A percentile compares a stretch with the other conserved stretches of the same genome.
These are phyloP conservation scores for Phytomonas sp. DNA, from an alignment of 208 protist species.

Conservation along the genomic window DNA sequence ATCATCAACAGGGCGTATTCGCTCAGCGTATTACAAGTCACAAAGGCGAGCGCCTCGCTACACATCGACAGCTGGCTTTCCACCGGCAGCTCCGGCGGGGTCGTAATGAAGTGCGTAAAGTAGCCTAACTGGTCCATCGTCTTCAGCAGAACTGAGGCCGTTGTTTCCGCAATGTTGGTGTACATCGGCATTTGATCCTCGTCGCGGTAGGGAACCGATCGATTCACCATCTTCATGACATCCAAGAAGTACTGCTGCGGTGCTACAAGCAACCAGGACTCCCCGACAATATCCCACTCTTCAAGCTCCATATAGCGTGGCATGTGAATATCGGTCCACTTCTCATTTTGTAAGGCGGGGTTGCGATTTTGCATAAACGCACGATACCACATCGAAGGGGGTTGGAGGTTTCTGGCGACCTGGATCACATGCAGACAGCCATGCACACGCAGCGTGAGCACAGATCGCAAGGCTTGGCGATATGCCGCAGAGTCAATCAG, in stretches of 20 bases:
- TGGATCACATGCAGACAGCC: slow-evolving; percentile 57
- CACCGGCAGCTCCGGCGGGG: slow-evolving; percentile 22
- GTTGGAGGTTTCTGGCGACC: slow-evolving; percentile 3
- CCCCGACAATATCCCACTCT: slow-evolving; percentile 37
- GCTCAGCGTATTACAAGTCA: slow-evolving; percentile 62
- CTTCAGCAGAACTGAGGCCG: slow-evolving; percentile 57
- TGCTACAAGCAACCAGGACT: slow-evolving; percentile 8
- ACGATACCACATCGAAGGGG: slow-evolving; percentile 11
- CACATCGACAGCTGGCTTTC: slow-evolving; percentile 49
- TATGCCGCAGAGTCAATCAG: slow-evolving; percentile 70
- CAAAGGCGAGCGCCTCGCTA: slow-evolving; percentile 48
- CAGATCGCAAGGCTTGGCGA: slow-evolving; percentile 47
- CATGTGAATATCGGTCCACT: slow-evolving; percentile 12
- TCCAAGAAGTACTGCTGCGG: slow-evolving; percentile 41
- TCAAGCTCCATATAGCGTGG: slow-evolving; percentile 49
- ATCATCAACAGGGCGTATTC: slow-evolving; percentile 81
- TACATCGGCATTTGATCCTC: slow-evolving; percentile 14
- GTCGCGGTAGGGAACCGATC: slow-evolving; percentile 30
- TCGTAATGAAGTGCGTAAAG: slow-evolving; percentile 60
- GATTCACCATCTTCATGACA: slow-evolving; percentile 37
- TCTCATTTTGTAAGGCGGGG: neutral
- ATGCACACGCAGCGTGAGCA: slow-evolving; percentile 73
- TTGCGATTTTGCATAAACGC: slow-evolving; percentile 10
- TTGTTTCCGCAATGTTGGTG: slow-evolving; percentile 31
- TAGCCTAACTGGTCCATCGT: slow-evolving; percentile 86